A percentile compares a stretch with the other conserved stretches of the same genome.
Evolutionary conservation across 352 stramenopile genomes (phyloP).

Genomic region (Halophytophthora batemanensis): DNA sequence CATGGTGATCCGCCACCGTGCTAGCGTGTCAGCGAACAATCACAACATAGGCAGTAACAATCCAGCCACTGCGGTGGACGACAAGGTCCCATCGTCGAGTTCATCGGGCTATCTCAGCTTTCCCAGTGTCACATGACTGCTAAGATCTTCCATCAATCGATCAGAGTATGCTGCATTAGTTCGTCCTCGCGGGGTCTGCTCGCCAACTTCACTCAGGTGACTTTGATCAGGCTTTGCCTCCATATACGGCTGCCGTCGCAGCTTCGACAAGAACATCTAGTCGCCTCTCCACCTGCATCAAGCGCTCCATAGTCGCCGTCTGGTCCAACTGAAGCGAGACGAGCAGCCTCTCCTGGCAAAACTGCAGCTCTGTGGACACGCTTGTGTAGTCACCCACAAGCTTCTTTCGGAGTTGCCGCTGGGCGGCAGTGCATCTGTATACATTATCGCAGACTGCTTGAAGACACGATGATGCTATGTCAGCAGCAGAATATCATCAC

Average conservation of each 20-base stretch:
- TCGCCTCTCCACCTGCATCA: slow-evolving; percentile 39
- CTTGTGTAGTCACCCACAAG: slow-evolving; percentile 40
- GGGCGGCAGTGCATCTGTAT: slow-evolving; percentile 34
- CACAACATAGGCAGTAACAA: slow-evolving; percentile 13
- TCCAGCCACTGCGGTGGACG: slow-evolving; percentile 6
- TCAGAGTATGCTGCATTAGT: slow-evolving; percentile 4
- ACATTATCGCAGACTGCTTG: slow-evolving; percentile 26
- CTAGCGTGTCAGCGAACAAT: slow-evolving; percentile 14
- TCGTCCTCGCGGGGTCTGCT: neutral
- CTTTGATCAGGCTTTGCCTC: too few species aligned
- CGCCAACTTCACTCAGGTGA: too few species aligned
- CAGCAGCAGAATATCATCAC: slow-evolving; percentile 1
- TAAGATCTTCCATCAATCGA: neutral
- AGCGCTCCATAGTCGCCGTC: slow-evolving; percentile 27
- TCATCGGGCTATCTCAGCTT: slow-evolving; percentile 40
- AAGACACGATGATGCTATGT: slow-evolving; percentile 1
- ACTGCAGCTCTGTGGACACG: slow-evolving; percentile 36
- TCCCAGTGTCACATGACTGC: slow-evolving; percentile 28
- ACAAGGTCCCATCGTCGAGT: slow-evolving; percentile 12
- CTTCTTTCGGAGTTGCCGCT: slow-evolving; percentile 50
- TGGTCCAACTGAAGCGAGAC: slow-evolving; percentile 45
- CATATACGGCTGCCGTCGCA: slow-evolving; percentile 14
- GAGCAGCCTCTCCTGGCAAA: slow-evolving; percentile 44
- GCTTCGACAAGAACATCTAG: slow-evolving; percentile 32
- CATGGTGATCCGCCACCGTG: slow-evolving; percentile 48